phyloP scores from a whole-genome alignment of 495 filamentous ascomycete species.

The Endocarpon pusillum region DNA sequence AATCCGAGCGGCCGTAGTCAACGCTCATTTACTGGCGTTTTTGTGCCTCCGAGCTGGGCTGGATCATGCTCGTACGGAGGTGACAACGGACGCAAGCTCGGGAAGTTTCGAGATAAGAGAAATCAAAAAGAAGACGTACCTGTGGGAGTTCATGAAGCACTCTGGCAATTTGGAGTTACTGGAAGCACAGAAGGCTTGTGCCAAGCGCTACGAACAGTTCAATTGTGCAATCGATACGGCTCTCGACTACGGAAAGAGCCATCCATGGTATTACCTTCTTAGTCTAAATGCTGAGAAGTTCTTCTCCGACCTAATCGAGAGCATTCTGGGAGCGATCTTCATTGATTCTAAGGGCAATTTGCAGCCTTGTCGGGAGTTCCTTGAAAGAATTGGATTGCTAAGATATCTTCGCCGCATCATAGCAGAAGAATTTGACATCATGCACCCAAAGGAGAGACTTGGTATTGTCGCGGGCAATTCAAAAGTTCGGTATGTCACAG shows the following conservation, averaged over 20 bases:
- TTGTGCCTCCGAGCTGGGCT: conserved; percentile 37
- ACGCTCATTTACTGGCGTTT: conserved; percentile 79
- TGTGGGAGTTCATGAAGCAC: conserved; percentile 55
- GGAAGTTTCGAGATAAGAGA: conserved; percentile 7
- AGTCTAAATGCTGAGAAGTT: conserved; percentile 57
- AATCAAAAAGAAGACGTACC: conserved; percentile 15
- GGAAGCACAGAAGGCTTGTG: conserved; percentile 20
- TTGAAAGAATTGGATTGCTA: conserved; percentile 48
- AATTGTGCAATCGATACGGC: conserved; percentile 31
- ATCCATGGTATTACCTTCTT: conserved; percentile 62
- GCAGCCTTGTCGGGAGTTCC: conserved; percentile 33
- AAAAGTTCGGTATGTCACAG: too few relatives aligned
- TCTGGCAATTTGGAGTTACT: conserved; percentile 4
- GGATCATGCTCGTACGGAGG: conserved; percentile 8
- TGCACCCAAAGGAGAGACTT: conserved; percentile 1
- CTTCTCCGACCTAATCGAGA: conserved; percentile 76
- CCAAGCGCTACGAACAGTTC: conserved; percentile 30
- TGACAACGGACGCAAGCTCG: conserved; percentile 7
- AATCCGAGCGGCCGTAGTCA: conserved; percentile 60
- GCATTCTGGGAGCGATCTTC: conserved; percentile 67
- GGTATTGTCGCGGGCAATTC: neutral
- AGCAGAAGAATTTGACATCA: conserved; percentile 30
- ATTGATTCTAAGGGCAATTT: conserved; percentile 54
- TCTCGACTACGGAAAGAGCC: conserved; percentile 29
- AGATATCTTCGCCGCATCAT: conserved; percentile 44